Percentiles rank a stretch among this genome's conserved stretches.
These are phyloP conservation scores for Bocquillonia castaneifolia DNA, from an alignment of 441 rosid species.

Conservation along the genomic window DNA sequence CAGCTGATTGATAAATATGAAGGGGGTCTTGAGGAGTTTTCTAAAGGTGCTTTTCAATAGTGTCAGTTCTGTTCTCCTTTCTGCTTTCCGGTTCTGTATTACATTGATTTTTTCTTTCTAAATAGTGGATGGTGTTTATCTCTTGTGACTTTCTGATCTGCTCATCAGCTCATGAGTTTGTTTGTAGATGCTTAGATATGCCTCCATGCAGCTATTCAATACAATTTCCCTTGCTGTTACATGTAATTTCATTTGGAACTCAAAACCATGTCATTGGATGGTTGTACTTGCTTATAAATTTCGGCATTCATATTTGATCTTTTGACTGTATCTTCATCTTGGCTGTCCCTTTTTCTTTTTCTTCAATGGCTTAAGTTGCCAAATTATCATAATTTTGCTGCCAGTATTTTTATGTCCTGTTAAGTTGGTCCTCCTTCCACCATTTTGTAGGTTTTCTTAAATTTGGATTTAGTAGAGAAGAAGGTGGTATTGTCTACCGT, in stretches of 20 bases:
- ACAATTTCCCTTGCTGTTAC: neutral
- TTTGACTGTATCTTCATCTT: too few relatives aligned
- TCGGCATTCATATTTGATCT: neutral
- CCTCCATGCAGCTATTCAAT: neutral
- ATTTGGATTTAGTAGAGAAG: constrained; percentile 73
- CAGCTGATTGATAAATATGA: constrained; percentile 52
- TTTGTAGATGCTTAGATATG: neutral
- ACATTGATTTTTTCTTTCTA: neutral
- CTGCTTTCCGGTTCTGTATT: constrained; percentile 4
- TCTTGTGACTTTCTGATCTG: neutral
- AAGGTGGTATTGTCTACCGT: constrained; percentile 54
- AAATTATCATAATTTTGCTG: constrained; percentile 1
- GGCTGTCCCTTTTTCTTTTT: too few relatives aligned
- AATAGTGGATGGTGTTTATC: neutral
- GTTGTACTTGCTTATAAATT: neutral
- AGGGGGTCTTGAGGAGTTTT: constrained; percentile 68
- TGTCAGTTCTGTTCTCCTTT: neutral
- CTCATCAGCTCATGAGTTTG: neutral
- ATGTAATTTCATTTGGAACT: neutral
- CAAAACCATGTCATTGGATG: neutral
- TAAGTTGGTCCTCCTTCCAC: constrained; percentile 16
- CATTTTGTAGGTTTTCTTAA: constrained; percentile 52
- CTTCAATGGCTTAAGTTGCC: constrained; percentile 16
- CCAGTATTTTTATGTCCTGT: neutral
- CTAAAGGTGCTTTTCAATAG: constrained; percentile 45